Percentiles rank a stretch among this genome's conserved stretches.
phyloP scores from a whole-genome alignment of 106 monocot genomes.

The Acanthochlamys bracteata region DNA sequence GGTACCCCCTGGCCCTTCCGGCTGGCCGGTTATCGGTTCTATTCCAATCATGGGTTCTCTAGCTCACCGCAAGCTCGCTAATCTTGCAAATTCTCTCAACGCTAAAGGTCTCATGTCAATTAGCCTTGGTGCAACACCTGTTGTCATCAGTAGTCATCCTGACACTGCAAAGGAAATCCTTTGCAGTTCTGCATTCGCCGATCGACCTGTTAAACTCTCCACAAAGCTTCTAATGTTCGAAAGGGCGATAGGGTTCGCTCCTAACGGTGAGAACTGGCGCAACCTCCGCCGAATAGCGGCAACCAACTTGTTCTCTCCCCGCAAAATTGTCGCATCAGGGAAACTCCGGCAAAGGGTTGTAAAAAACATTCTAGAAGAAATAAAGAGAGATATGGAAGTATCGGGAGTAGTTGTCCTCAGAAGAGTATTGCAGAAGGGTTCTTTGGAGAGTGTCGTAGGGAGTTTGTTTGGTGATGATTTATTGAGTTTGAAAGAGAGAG shows the following conservation, averaged over 20 bases:
- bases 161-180: constrained; percentile 59
- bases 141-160: constrained; percentile 41
- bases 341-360: constrained; percentile 18
- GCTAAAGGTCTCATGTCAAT: constrained; percentile 45
- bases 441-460: constrained; percentile 39
- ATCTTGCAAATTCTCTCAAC: constrained; percentile 13
- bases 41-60: constrained; percentile 38
- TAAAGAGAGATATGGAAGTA: constrained; percentile 22
- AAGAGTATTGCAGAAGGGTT: constrained; percentile 22
- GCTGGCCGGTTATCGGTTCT: constrained; percentile 49
- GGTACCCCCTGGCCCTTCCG: constrained; percentile 28
- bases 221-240: constrained; percentile 53
- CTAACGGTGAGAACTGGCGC: constrained; percentile 58
- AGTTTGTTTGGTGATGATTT: constrained; percentile 39
- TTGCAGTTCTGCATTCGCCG: constrained; percentile 29
- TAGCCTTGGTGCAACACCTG: constrained; percentile 42
- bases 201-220: constrained; percentile 39
- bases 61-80: constrained; percentile 47
- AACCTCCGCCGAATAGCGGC: constrained; percentile 40
- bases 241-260: constrained; percentile 66
- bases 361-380: constrained; percentile 11
- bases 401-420: constrained; percentile 29
- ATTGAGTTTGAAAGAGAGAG: constrained; percentile 3
- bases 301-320: constrained; percentile 39
- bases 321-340: constrained; percentile 24